Evolutionary conservation across 2,329 filamentous ascomycete genomes (phyloP).

Genomic region (Pezicula radicicola): DNA sequence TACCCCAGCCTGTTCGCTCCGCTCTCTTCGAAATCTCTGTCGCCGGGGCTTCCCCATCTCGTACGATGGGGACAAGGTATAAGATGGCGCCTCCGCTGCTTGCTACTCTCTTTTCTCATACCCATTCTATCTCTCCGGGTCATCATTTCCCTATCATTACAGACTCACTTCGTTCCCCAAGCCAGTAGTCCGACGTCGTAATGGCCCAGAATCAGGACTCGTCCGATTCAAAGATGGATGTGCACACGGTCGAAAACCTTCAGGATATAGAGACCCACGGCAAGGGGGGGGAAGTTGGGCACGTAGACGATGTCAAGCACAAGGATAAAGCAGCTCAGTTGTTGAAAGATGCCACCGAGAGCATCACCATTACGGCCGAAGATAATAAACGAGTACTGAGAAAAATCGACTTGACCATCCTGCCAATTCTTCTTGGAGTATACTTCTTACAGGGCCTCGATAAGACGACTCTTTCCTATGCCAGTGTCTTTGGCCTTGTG

Average conservation of each 20-base stretch:
- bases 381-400: constrained; percentile 19
- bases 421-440: constrained; percentile 48
- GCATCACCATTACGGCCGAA: constrained; percentile 8
- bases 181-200: too few species aligned
- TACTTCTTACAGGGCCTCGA: constrained; percentile 56
- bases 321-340: constrained; percentile 2
- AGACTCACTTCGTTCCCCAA: too few species aligned
- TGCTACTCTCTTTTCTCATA: too few species aligned
- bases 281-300: not conserved
- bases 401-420: constrained; percentile 45
- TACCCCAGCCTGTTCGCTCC: too few species aligned
- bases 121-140: too few species aligned
- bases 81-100: too few species aligned
- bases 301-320: not conserved
- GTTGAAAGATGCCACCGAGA: not conserved
- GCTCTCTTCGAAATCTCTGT: constrained; percentile 14
- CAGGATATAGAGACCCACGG: not conserved
- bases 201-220: too few species aligned
- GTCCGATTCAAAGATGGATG: too few species aligned
- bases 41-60: too few species aligned
- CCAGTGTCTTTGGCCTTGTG: constrained; percentile 46
- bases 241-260: not conserved
- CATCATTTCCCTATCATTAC: too few species aligned
- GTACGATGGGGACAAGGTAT: too few species aligned
- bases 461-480: constrained; percentile 33